Percentiles rank a stretch among this genome's conserved stretches.
These are phyloP conservation scores for Otatea glauca DNA, from an alignment of 176 grass and related monocot genomes.

Conservation along the genomic window DNA sequence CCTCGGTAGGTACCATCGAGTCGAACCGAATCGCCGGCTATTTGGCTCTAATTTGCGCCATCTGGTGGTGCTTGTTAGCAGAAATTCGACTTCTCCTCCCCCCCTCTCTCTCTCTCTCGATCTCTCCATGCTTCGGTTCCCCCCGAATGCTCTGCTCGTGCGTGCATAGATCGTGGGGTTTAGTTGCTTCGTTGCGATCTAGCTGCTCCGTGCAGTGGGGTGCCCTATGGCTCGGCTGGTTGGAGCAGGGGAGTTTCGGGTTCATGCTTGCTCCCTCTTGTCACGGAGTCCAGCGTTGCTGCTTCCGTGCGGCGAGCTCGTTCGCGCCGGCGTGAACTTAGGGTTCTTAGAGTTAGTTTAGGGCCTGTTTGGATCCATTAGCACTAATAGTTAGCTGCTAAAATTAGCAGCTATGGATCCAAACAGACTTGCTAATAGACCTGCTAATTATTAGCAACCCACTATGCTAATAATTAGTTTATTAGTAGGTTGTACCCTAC, in stretches of 20 bases:
- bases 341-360: slow-evolving; percentile 40
- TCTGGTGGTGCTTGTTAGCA: not conserved
- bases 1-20: slow-evolving; percentile 60
- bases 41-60: not conserved
- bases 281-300: not conserved
- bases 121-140: not conserved
- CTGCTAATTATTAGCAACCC: no score
- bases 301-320: not conserved
- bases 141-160: not conserved
- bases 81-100: not conserved
- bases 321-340: not conserved
- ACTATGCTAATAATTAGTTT: no score
- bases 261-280: not conserved
- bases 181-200: not conserved
- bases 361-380: no score
- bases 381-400: no score
- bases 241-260: not conserved
- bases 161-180: not conserved
- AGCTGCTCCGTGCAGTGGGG: not conserved
- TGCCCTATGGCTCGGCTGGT: not conserved
- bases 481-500: no score
- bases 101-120: no score
- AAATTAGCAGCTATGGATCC: no score
- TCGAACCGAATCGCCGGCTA: not conserved
- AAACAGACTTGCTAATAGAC: no score